Percentiles rank a stretch among this genome's conserved stretches.
Conservation (phyloP, 805 yeast genomes). For the Monosporozyma aerobia region DNA sequence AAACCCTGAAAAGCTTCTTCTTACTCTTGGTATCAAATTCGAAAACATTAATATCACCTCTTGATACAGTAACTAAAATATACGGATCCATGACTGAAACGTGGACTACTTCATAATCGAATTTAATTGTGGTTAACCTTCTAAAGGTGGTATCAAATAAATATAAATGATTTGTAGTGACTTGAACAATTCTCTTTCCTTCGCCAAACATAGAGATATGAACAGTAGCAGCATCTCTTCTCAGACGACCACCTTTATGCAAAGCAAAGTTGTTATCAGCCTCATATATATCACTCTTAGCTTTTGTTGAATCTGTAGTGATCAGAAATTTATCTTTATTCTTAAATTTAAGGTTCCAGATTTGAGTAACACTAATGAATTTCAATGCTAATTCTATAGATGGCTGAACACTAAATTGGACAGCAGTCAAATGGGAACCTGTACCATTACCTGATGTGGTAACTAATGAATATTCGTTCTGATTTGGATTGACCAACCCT, state of each 20-base stretch:
- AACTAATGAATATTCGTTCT: conserved; percentile 55
- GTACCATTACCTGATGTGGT: conserved; percentile 58
- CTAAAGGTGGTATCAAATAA: conserved; percentile 57
- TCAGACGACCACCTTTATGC: conserved; percentile 52
- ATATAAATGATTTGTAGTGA: conserved; percentile 55
- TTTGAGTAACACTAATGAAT: conserved; percentile 60
- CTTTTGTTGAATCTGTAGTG: conserved; percentile 58
- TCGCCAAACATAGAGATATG: conserved; percentile 52
- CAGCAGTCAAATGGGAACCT: conserved; percentile 47
- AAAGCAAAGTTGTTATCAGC: conserved; percentile 54
- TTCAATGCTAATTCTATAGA: conserved; percentile 55
- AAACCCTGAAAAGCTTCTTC: conserved; percentile 30
- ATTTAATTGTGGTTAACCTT: conserved; percentile 40
- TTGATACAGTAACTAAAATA: conserved; percentile 51
- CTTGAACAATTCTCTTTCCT: conserved; percentile 58
- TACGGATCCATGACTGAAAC: conserved; percentile 56
- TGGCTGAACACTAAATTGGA: conserved; percentile 65
- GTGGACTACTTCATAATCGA: conserved; percentile 54
- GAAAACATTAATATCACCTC: conserved; percentile 61
- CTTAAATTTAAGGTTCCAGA: conserved; percentile 55
- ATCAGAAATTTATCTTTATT: conserved; percentile 49
- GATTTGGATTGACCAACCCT: conserved; percentile 62
- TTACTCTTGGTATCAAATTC: conserved; percentile 34
- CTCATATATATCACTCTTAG: conserved; percentile 60
- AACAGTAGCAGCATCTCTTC: conserved; percentile 53